Evolutionary conservation across 2,329 filamentous ascomycete species (phyloP).

Genomic region (Bipolaris victoriae): DNA sequence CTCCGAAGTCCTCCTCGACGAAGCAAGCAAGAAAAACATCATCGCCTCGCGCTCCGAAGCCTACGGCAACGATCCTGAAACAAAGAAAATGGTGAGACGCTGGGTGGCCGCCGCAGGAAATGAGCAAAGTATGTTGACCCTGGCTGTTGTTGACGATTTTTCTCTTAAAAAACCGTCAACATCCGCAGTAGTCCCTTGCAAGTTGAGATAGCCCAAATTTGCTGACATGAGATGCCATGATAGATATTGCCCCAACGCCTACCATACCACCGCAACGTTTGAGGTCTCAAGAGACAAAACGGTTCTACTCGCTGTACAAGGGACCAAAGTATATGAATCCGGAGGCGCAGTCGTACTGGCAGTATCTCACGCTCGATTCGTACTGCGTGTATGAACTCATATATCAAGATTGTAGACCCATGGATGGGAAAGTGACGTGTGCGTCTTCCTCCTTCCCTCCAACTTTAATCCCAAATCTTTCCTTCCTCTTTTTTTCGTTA

Average conservation of each 20-base stretch:
- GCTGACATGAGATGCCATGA: too few relatives aligned
- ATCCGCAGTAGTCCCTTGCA: neutral
- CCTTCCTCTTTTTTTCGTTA: neutral
- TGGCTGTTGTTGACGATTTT: slow-evolving; percentile 4
- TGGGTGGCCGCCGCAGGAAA: slow-evolving; percentile 7
- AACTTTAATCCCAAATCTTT: neutral
- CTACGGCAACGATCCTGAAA: slow-evolving; percentile 5
- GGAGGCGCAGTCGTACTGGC: slow-evolving; percentile 7
- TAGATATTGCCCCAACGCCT: neutral
- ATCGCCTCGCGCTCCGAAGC: slow-evolving; percentile 4
- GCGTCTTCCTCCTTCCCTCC: neutral
- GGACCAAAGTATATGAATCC: slow-evolving; percentile 11
- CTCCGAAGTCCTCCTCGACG: slow-evolving; percentile 7
- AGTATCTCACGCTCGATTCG: slow-evolving; percentile 11
- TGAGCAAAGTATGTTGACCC: slow-evolving; percentile 15
- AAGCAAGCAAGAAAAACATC: slow-evolving; percentile 10
- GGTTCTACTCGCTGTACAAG: slow-evolving; percentile 15
- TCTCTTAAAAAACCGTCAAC: neutral
- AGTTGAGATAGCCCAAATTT: neutral
- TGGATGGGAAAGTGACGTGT: slow-evolving; percentile 10
- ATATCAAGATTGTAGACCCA: slow-evolving; percentile 4
- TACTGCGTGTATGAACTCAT: slow-evolving; percentile 13
- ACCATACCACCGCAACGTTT: neutral
- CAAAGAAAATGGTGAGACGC: neutral
- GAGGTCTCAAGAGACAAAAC: slow-evolving; percentile 3